Evolutionary conservation across 208 protist genomes (phyloP), one percentile per base, ranked within the genome.

Genomic region (Jaenimonas drosophilae): DNA sequence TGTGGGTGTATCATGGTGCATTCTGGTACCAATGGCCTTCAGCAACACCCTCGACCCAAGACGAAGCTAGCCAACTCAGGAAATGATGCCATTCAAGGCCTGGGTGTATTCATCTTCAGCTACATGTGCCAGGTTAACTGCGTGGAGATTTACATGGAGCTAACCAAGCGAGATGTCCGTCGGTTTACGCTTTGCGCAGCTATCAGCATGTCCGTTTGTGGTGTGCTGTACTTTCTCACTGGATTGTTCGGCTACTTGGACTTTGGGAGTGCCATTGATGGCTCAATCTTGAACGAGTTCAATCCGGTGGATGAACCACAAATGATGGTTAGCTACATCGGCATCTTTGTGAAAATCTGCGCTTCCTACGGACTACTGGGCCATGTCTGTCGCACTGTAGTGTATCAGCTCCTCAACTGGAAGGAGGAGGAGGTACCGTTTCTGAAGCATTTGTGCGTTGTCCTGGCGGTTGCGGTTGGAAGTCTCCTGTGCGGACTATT

Each of bases 161-260:
- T 63, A 23, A 27, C 52, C 31, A 66, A 78, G 9, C 63, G 68
- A 2, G 71, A 64, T 1, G 46, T 71, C n/a, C 12, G 16, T 17
- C 47, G 56, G n/a, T 74, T 91, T 31, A 87, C 77, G 23, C 0
- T 76, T 0, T 59, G 48, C 34, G 50, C 60, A 7, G 52, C 54
- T 2, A 59, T 83, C 34, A 41, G 60, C 7, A 85, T 88, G 76
- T 38, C 49, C 11, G 32, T 76, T 26, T 86, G 75, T 56, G 70
- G 58, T 20, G 14, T 79, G 4, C 38, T 91, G n/a, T 91, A 91
- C 54, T 63, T 69, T 34, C 9, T 83, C 2, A 58, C 53, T 7
- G 80, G 80, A 24, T n/a, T 86, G 23, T 85, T 88, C 32, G 76
- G 74, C 17, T 88, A 84, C 63, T 73, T 88, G 33, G 74, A 90